Evolutionary conservation across 2,329 filamentous ascomycete species (phyloP), one percentile per base, ranked within the genome.

Genomic region (Monosporascus sp.): DNA sequence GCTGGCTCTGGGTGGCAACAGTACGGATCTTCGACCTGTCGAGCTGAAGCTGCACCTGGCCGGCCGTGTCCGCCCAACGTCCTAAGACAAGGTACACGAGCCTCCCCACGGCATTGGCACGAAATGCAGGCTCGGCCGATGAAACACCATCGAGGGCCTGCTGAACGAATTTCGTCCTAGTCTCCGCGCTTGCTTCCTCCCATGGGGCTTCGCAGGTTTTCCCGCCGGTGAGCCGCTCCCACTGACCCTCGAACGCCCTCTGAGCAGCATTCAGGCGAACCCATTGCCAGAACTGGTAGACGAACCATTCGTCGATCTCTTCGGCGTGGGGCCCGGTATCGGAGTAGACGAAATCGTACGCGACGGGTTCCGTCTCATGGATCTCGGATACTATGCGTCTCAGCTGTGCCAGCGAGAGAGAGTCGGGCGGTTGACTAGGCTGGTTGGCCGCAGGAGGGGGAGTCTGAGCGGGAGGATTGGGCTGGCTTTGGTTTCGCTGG

Each of bases 271-370:
- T 81, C 48, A 97, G 76, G 63, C 92, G 86, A 47, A 86, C 80
- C 72, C 89, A 89, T 67, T 97, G 92, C 70, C 89, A 88, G 57
- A 90, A 85, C 62, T 88, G 88, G 71, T 97, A 97, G 50, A 87
- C 85, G 71, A 99, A 99, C 94, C 94, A 99, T 73, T 99, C 94
- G 67, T 97, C 90, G 47, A 99, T 79, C 74, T 99, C 94, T 58
- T 94, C 90, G 18, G 89, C 84, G 62, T 96, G 86, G 1, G 83
- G 75, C 22, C 86, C 85, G 52, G 81, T 80, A 69, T 93, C 88
- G 25, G 81, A 75, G 72, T 93, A 93, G 57, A 82, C 82, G 68
- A 96, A 99, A 55, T 94, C 91, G 75, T 99, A 99, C 11, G 84
- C 83, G 44, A 80, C 76, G 48, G 86, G 81, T 59, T 91, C 88